Base-by-base conservation (phyloP, 2,329 filamentous ascomycete species). In the Penicillium concentricum region DNA sequence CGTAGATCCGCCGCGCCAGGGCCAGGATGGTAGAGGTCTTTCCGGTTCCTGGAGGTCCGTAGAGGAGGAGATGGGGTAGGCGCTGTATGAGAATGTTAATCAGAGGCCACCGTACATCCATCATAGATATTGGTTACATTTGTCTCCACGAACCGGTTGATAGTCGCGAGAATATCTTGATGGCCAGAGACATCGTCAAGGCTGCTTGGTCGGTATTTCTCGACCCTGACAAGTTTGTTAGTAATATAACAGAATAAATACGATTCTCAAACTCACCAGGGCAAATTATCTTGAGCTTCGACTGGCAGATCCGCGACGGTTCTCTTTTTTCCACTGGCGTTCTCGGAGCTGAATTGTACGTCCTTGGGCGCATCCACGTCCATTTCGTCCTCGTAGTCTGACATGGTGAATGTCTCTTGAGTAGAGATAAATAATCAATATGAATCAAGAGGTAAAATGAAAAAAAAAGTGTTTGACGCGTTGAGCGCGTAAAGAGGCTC, bases 1-100 rank as follows among this genome's bases (percentile, higher is more conserved):
- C 94, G 71, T 99, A 99, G 75, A 99, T 97, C 58, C 90, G 87
- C 51, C 94, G 86, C 34, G 94, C 92, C 41, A 99, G 87, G 0
- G 94, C 94, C 39, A 99, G 85, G 61, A 97, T 90, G 2, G 94
- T 99, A 6, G 93, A 97, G 0, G 94, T 99, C 79, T 99, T 99
- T 67, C 94, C 94, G 0, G 94, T 99, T 58, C 94, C 94, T 0
- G 94, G 94, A 5, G 94, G 94, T 0, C 94, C 94, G 72, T 99
- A 99, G 59, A 99, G 89, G 16, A 99, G 88, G 39, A 99, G 88
- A 79, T 99, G 94, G 8, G 94, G 94, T 51, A 99, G 83, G 65
- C 92, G 86, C 84, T 87, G 57, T 8, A 35, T 44, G 4, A 15
- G 9, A 49, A 4, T 6, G 32, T 67, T 44, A 59, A 37, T 13